phyloP scores from a whole-genome alignment of 2,329 filamentous ascomycete genomes.

The Apiospora rasikravindrae region DNA sequence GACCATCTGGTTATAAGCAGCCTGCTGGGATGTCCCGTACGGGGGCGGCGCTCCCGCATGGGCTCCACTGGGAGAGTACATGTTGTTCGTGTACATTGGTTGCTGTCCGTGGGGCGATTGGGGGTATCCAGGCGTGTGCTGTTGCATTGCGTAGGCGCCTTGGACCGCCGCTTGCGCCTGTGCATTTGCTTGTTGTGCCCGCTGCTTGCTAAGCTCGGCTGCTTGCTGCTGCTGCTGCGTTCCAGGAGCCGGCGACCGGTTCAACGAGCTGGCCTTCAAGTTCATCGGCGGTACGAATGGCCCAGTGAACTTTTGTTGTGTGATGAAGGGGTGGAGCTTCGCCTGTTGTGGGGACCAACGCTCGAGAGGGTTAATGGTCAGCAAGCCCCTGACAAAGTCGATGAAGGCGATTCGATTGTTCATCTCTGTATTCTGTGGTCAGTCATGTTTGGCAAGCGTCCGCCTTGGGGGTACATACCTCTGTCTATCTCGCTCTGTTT shows the following conservation, averaged over 20 bases:
- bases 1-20: conserved; percentile 74
- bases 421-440: conserved; percentile 73
- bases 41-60: conserved; percentile 72
- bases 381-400: conserved; percentile 90
- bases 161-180: conserved; percentile 73
- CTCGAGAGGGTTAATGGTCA: conserved; percentile 95
- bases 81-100: conserved; percentile 79
- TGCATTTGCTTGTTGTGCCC: conserved; percentile 73
- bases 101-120: conserved; percentile 55
- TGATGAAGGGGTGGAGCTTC: conserved; percentile 97
- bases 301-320: conserved; percentile 94
- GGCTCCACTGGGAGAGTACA: conserved; percentile 70
- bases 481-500: conserved; percentile 94
- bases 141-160: conserved; percentile 63
- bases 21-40: conserved; percentile 72
- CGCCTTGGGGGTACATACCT: conserved; percentile 63
- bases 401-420: conserved; percentile 97
- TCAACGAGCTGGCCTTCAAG: conserved; percentile 83
- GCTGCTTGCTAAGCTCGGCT: conserved; percentile 90
- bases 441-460: conserved; percentile 19
- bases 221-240: conserved; percentile 96
- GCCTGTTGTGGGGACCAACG: conserved; percentile 98
- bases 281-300: conserved; percentile 98
- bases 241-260: conserved; percentile 87
- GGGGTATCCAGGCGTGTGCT: conserved; percentile 43